Base-by-base conservation (phyloP, 805 yeast species). In the Metschnikowia amazonensis region DNA sequence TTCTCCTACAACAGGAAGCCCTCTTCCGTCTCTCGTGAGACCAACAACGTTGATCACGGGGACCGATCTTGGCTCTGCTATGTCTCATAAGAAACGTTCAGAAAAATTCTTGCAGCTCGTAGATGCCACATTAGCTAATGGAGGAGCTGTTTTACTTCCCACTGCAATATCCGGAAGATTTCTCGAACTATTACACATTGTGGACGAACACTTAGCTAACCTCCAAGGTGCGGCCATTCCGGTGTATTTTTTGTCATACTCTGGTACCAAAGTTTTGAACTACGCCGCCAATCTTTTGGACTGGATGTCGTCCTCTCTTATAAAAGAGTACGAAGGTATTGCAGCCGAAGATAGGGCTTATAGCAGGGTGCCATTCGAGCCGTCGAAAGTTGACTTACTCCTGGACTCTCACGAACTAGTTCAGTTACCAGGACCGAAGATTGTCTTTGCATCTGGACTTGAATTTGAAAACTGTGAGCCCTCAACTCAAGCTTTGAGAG, bases 221-320 rank as follows among this genome's bases (percentile, higher is more conserved):
- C 45, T 55, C 6, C 67, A 67, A 51, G 74, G 76, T 31, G 70
- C 75, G 23, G 77, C 81, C 9, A 76, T 82, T 10, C 96, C 96
- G 0, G 81, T 94, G 8, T 69, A 86, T 28, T 74, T 89, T 46
- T 66, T 86, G n/a, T 81, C 95, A 3, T 82, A 81, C 56, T 82
- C 89, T 0, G 95, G 94, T 21, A 80, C 89, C 3, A 81, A 92
- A 57, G 75, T 84, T 3, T 64, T 94, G 46, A 77, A 84, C 21
- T 88, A 86, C 59, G 96, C 97, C 0, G 79, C 88, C 11, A 85
- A 89, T 45, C 86, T 94, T 84, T 67, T 92, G 24, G 99, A 94
- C 67, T 94, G 98, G 98, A 85, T 94, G 89, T 82, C 95, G 0
- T 79, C 92, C 0, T 76, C 83, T n/a, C 76, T 89, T n/a, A 77